Evolutionary conservation across 2,329 filamentous ascomycete genomes (phyloP), one percentile per base, ranked within the genome.

Genomic region (Calonectria leucothoes): DNA sequence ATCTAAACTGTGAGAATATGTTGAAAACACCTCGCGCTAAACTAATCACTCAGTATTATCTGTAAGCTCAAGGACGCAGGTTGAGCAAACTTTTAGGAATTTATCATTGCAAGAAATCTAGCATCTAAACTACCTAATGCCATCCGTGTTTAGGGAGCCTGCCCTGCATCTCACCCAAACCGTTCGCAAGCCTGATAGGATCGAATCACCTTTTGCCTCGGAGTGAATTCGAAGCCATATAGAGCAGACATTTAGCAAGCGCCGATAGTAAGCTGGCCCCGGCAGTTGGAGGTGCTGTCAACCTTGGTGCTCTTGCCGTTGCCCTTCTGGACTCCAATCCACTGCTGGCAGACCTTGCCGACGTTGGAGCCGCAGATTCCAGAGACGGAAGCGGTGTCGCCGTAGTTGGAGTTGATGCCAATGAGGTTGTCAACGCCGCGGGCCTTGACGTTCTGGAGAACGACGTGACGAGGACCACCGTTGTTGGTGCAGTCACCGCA

Each of bases 401-500:
- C 67, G 75, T 78, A 79, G 77, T 79, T 79, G 64, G 77, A 79
- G 76, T 79, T 79, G 73, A 79, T 79, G 0, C 77, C 77, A 17
- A 78, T 74, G 1, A 79, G 66, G 63, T 75, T 75, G 66, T 68
- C 68, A 70, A 79, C 77, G 57, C 75, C 73, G 75, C 76, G 78
- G 66, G 79, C 69, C 12, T 78, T 59, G 6, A 79, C 77, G 51
- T 71, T 71, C 14, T 61, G 10, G 23, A 71, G n/a, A 51, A 71
- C 7, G 20, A 71, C 69, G 31, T 79, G 74, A 65, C 77, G 77
- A 14, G 77, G 79, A 2, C 77, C 77, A 65, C 79, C 73, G 35
- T 75, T 79, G 70, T 77, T 77, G 71, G 78, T 78, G 75, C 77
- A 79, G 73, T 79, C 78, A 29, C 77, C 77, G 70, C 77, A 79